phyloP scores from a whole-genome alignment of 257 asterid species.

The Petunia secreta region DNA sequence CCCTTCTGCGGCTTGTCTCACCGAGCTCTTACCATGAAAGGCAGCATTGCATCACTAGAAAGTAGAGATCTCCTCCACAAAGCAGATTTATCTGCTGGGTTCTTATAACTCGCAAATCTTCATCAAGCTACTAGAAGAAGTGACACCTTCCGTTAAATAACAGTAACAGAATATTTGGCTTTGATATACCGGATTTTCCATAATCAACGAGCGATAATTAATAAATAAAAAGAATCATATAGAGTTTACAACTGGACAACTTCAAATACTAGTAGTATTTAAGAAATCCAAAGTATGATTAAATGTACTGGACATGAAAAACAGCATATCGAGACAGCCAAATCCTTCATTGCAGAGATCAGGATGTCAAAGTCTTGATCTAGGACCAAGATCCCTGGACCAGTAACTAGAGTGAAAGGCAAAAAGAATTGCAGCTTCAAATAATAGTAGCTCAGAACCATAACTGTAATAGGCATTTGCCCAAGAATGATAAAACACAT shows the following conservation, averaged over 20 bases:
- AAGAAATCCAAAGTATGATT: not conserved
- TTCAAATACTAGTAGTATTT: too few species aligned
- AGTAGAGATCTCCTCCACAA: not conserved
- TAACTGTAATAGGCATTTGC: constrained; percentile 85
- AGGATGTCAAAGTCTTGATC: constrained; percentile 77
- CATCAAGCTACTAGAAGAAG: not conserved
- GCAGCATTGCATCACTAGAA: constrained; percentile 14
- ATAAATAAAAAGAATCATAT: constrained; percentile 17
- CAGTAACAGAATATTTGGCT: not conserved
- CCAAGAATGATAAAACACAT: constrained; percentile 97
- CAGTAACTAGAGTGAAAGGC: constrained; percentile 93
- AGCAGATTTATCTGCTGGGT: not conserved
- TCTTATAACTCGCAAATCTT: not conserved
- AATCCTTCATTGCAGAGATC: constrained; percentile 79
- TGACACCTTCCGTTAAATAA: not conserved
- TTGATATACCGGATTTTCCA: not conserved
- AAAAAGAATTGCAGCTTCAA: constrained; percentile 82
- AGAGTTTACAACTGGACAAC: not conserved
- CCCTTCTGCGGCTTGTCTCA: not conserved
- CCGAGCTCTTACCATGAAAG: not conserved
- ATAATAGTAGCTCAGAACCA: constrained; percentile 67
- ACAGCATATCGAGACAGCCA: constrained; percentile 59
- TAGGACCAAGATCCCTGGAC: constrained; percentile 81
- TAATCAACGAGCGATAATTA: not conserved
- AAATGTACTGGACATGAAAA: not conserved